Percentiles rank a stretch among this genome's conserved stretches.
Conservation (phyloP, 2,329 filamentous ascomycete species). For the Microascus cirrosus region DNA sequence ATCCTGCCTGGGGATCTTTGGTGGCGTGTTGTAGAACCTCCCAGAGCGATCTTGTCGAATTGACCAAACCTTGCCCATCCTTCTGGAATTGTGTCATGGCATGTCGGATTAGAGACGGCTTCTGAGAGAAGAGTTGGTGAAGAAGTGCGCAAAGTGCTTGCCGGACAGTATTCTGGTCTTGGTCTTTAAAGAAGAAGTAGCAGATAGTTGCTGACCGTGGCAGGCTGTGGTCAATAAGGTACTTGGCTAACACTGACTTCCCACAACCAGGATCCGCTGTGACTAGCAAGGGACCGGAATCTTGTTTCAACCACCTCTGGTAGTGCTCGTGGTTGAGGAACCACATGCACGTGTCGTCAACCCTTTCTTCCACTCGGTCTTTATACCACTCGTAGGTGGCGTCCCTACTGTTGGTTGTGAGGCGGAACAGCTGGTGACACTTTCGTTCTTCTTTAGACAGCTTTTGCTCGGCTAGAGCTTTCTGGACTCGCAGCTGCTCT, state of each 20-base stretch:
- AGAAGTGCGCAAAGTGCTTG: conserved; percentile 24
- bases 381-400: conserved; percentile 19
- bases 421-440: conserved; percentile 9
- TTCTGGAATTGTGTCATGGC: conserved; percentile 14
- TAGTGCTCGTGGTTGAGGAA: conserved; percentile 18
- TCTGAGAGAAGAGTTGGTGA: conserved; percentile 23
- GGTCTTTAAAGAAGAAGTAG: conserved; percentile 32
- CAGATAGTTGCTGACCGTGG: conserved; percentile 14
- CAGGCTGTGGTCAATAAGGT: conserved; percentile 15
- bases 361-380: conserved; percentile 12
- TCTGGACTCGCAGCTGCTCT: too few species aligned
- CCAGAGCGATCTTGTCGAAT: conserved; percentile 17
- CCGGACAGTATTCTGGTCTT: conserved; percentile 19
- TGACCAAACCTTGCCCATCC: conserved; percentile 15
- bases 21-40: conserved; percentile 16
- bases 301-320: conserved; percentile 14
- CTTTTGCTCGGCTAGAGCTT: too few species aligned
- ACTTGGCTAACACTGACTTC: conserved; percentile 23
- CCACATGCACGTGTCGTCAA: conserved; percentile 19
- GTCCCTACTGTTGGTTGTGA: background rate
- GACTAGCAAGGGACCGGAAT: conserved; percentile 19
- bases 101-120: conserved; percentile 18
- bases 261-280: conserved; percentile 26
- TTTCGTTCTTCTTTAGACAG: background rate
- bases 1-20: conserved; percentile 14